Base-by-base conservation (phyloP, 495 filamentous ascomycete species). In the Hypoxylon fuscum region DNA sequence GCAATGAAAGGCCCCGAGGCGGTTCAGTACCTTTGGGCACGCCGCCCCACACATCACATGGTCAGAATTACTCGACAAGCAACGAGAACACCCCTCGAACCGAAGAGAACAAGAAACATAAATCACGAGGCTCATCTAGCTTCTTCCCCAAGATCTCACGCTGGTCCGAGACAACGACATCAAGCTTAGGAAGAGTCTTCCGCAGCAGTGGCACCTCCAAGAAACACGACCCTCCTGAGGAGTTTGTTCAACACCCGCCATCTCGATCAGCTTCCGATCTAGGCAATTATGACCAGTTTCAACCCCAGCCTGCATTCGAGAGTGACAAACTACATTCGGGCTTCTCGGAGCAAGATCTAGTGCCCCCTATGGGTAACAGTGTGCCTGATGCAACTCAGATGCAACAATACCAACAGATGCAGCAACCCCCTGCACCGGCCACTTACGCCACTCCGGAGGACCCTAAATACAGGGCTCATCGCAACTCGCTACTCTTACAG, bases 141-240 rank as follows among this genome's bases (percentile, higher is more conserved):
- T 95, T 83, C 78, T 81, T 93, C 76, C 91, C 92, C 20, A 96
- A 93, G 75, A 90, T 97, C 57, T 98, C 96, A 10, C 87, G 95
- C 25, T 99, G 95, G 95, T 97, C 94, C 3, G 93, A 95, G 75
- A 97, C 95, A 17, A 98, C 95, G 3, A 83, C 93, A 18, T 95
- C 96, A 0, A 84, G 77, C 58, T 68, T 83, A 10, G 72, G 76
- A 43, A 72, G 74, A 44, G 76, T 77, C 9, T 85, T 85, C 70
- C 76, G 82, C 41, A 76, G 74, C 31, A 85, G 81, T 60, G 76
- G 77, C 34, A 66, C 75, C 32, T 78, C 75, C 0, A 76, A 76
- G 63, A 79, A 82, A 45, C 67, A 72, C 15, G 74, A 77, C 20
- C 77, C 78, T 17, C 73, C 74, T 1, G 76, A 78, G 12, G 74